Percentiles rank a stretch among this genome's conserved stretches.
Conservation (phyloP, 2,329 filamentous ascomycete species). For the Aspergillus udagawae region DNA sequence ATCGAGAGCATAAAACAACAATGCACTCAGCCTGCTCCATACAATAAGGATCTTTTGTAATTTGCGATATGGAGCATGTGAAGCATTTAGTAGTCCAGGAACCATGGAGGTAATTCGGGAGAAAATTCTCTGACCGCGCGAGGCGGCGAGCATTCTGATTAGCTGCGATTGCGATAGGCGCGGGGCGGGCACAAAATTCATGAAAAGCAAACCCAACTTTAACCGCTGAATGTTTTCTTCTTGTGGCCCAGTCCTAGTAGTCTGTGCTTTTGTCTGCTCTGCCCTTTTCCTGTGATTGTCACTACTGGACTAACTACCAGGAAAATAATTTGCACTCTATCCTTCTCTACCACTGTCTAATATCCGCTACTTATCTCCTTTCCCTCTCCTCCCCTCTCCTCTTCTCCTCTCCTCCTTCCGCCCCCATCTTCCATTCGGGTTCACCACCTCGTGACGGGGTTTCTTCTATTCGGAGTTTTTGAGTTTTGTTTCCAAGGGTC, state of each 20-base stretch:
- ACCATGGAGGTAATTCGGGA: neutral
- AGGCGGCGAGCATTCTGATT: conserved; percentile 20
- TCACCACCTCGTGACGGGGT: conserved; percentile 19
- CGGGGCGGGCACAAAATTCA: conserved; percentile 25
- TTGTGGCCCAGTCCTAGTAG: conserved; percentile 8
- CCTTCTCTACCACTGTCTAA: conserved; percentile 17
- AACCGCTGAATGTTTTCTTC: conserved; percentile 12
- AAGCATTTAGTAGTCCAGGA: neutral
- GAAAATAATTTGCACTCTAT: neutral
- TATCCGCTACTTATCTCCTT: conserved; percentile 14
- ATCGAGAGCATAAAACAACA: neutral
- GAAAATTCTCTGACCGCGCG: conserved; percentile 23
- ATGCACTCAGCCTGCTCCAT: neutral
- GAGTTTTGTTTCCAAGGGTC: conserved; percentile 29
- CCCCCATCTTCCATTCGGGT: conserved; percentile 2
- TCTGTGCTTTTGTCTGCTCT: conserved; percentile 3
- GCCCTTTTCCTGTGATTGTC: neutral
- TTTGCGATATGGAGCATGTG: neutral
- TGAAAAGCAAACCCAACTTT: conserved; percentile 21
- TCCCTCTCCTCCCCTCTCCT: neutral
- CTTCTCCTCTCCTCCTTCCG: neutral
- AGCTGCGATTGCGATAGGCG: conserved; percentile 22
- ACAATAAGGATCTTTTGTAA: neutral
- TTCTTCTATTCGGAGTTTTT: conserved; percentile 22
- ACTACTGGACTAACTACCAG: neutral